phyloP scores from a whole-genome alignment of 2,329 filamentous ascomycete genomes.

The Didymella exigua region DNA sequence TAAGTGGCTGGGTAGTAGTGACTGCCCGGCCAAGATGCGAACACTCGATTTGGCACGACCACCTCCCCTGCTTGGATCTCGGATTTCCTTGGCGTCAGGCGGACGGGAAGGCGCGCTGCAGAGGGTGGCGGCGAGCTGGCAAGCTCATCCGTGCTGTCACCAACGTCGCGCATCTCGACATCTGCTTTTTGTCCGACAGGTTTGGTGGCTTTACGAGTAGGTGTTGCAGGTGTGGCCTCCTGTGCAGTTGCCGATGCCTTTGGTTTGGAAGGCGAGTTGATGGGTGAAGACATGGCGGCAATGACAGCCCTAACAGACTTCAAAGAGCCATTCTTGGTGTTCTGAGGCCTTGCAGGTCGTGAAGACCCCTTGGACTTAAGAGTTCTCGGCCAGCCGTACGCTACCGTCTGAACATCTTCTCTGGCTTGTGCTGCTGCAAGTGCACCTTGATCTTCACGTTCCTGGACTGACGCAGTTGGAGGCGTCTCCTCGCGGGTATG shows the following conservation, averaged over 20 bases:
- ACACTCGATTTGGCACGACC: constrained; percentile 58
- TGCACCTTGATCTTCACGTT: constrained; percentile 45
- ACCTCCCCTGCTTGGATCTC: constrained; percentile 20
- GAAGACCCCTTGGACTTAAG: constrained; percentile 30
- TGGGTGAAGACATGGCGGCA: constrained; percentile 26
- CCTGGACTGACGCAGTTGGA: constrained; percentile 29
- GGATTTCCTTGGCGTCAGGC: constrained; percentile 4
- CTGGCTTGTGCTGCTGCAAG: constrained; percentile 34
- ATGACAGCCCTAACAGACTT: constrained; percentile 35
- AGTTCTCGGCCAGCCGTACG: constrained; percentile 25
- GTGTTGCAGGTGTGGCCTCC: constrained; percentile 21
- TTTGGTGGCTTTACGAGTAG: constrained; percentile 6
- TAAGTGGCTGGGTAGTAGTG: constrained; percentile 67
- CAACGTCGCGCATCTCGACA: constrained; percentile 29
- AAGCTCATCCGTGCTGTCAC: constrained; percentile 27
- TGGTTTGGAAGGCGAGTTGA: constrained; percentile 21
- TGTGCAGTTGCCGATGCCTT: constrained; percentile 8
- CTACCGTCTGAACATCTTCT: constrained; percentile 22
- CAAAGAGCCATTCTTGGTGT: constrained; percentile 33
- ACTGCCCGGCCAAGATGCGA: constrained; percentile 63
- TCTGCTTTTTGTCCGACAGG: constrained; percentile 13
- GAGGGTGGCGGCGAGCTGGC: constrained; percentile 23
- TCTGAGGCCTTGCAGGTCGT: constrained; percentile 23
- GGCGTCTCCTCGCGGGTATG: constrained; percentile 28
- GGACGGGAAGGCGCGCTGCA: constrained; percentile 24